phyloP scores from a whole-genome alignment of 495 filamentous ascomycete species.

The Talaromyces wortmannii region DNA sequence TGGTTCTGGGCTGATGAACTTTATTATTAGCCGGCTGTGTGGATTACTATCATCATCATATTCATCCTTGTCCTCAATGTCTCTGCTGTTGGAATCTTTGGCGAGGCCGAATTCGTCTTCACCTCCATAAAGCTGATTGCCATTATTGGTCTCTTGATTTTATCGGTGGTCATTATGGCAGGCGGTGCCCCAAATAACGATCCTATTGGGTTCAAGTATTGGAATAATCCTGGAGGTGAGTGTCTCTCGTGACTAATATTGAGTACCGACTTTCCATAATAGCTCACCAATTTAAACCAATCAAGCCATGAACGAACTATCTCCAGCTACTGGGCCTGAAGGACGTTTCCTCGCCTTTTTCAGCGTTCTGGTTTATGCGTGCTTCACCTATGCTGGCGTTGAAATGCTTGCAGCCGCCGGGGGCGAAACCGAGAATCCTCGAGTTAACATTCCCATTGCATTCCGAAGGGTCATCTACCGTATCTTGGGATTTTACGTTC shows the following conservation, averaged over 20 bases:
- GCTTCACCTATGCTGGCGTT: conserved; percentile 42
- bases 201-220: conserved; percentile 62
- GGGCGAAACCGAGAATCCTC: conserved; percentile 71
- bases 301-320: neutral
- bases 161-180: conserved; percentile 58
- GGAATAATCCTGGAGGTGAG: conserved; percentile 67
- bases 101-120: conserved; percentile 69
- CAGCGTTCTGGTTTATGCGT: conserved; percentile 28
- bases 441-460: conserved; percentile 68
- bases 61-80: conserved; percentile 59
- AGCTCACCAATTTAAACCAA: neutral
- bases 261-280: neutral
- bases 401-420: conserved; percentile 70
- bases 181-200: conserved; percentile 61
- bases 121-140: conserved; percentile 69
- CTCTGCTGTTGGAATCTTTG: conserved; percentile 59
- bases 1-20: neutral
- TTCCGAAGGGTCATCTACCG: conserved; percentile 79
- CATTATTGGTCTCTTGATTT: conserved; percentile 61
- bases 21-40: conserved; percentile 36
- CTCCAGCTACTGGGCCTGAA: conserved; percentile 12
- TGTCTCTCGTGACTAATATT: conserved; percentile 25
- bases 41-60: conserved; percentile 65
- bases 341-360: conserved; percentile 35
- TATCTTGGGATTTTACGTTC: conserved; percentile 73